These are phyloP conservation scores for Naganishia kalamii DNA, from an alignment of 768 basidiomycete species.

Conservation along the genomic window DNA sequence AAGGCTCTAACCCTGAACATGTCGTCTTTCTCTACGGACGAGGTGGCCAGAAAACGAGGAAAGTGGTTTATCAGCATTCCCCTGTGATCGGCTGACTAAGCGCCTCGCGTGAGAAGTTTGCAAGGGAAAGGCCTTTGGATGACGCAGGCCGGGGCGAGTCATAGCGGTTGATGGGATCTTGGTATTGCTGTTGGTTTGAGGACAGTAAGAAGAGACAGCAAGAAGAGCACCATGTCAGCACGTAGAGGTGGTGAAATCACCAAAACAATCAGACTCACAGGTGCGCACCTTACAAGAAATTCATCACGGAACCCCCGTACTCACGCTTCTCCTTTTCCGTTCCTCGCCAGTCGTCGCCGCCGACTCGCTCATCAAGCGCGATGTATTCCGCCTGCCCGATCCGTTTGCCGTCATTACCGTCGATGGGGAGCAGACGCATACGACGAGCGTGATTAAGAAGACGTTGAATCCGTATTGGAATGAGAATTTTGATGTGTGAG, in stretches of 20 bases:
- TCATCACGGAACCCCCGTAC: neutral
- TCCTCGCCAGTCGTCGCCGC: slow-evolving; percentile 70
- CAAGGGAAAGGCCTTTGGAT: neutral
- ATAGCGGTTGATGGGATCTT: neutral
- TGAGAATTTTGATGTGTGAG: slow-evolving; percentile 86
- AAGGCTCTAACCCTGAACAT: no score
- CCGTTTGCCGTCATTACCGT: slow-evolving; percentile 98
- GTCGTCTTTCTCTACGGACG: no score
- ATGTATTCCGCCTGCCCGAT: slow-evolving; percentile 78
- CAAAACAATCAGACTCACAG: slow-evolving; percentile 9
- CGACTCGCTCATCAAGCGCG: slow-evolving; percentile 44
- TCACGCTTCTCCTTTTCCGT: neutral
- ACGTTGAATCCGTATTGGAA: slow-evolving; percentile 47
- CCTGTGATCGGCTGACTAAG: neutral
- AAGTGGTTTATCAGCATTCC: no score
- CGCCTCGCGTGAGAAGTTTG: neutral
- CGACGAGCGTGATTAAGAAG: slow-evolving; percentile 93
- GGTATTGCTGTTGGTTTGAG: neutral
- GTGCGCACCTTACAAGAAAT: no score
- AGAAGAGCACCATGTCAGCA: neutral
- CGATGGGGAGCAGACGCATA: slow-evolving; percentile 93
- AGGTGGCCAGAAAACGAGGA: neutral
- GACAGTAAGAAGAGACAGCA: neutral
- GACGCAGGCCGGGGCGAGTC: neutral
- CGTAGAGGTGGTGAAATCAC: slow-evolving; percentile 2